phyloP scores from a whole-genome alignment of 75 land plant species.

The Gnetum montanum region DNA sequence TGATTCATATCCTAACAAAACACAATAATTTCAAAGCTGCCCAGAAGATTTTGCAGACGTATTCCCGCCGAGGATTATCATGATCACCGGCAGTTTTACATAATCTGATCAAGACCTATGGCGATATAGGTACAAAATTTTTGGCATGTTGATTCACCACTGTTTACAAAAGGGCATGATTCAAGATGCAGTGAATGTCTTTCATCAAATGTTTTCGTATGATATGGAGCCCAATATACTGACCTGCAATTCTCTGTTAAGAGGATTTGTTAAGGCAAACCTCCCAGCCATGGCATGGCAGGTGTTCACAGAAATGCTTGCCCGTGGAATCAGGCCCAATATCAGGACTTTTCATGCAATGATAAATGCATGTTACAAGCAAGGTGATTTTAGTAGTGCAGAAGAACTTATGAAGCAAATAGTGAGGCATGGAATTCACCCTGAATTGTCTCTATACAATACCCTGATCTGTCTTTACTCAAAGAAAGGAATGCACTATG shows the following conservation, averaged over 20 bases:
- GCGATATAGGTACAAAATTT: slow-evolving; percentile 16
- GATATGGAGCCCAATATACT: slow-evolving; percentile 37
- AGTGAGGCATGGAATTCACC: slow-evolving; percentile 30
- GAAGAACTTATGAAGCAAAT: slow-evolving; percentile 30
- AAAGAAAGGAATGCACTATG: slow-evolving; percentile 53
- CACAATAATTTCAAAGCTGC: slow-evolving; percentile 25
- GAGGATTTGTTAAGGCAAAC: slow-evolving; percentile 27
- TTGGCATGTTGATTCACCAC: slow-evolving; percentile 45
- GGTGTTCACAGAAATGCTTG: slow-evolving; percentile 33
- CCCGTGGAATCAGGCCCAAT: slow-evolving; percentile 28
- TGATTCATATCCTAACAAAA: slow-evolving; percentile 34
- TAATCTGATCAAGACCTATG: slow-evolving; percentile 9
- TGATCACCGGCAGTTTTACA: slow-evolving; percentile 33
- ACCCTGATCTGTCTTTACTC: slow-evolving; percentile 42
- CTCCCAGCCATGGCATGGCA: slow-evolving; percentile 40
- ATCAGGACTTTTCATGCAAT: slow-evolving; percentile 41
- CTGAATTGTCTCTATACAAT: slow-evolving; percentile 48
- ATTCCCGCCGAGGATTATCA: slow-evolving; percentile 19
- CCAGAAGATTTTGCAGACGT: slow-evolving; percentile 25
- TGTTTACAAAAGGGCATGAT: slow-evolving; percentile 27
- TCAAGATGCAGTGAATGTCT: slow-evolving; percentile 40
- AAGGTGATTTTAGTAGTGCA: slow-evolving; percentile 40
- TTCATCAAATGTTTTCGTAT: slow-evolving; percentile 33
- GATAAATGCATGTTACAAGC: slow-evolving; percentile 46
- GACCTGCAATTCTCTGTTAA: slow-evolving; percentile 46